Percentiles rank a stretch among this genome's conserved stretches.
Conservation (phyloP, 2,329 filamentous ascomycete species). For the Lasiodiplodia sp. region DNA sequence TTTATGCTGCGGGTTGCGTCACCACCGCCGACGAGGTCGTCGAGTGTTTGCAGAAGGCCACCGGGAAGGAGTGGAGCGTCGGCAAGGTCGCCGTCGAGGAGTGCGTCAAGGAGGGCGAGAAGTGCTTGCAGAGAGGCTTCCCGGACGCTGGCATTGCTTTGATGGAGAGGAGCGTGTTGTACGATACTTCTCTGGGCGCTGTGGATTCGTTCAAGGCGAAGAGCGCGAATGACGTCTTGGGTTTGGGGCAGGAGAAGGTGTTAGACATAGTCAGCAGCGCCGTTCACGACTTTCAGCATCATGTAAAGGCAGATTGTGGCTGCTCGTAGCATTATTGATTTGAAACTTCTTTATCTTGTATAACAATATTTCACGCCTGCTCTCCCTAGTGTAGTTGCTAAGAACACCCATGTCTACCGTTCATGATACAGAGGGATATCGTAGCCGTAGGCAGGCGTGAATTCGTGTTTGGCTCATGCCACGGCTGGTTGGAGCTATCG, state of each 20-base stretch:
- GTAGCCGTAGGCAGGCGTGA: too few species aligned
- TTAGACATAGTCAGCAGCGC: conserved; percentile 41
- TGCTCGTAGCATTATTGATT: conserved; percentile 35
- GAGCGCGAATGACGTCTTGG: conserved; percentile 42
- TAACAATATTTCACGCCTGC: too few species aligned
- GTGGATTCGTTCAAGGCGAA: conserved; percentile 39
- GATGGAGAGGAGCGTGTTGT: conserved; percentile 48
- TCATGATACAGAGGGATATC: too few species aligned
- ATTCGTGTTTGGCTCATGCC: too few species aligned
- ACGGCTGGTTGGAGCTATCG: too few species aligned
- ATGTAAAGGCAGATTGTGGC: conserved; percentile 41
- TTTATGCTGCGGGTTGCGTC: conserved; percentile 44
- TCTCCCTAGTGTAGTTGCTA: too few species aligned
- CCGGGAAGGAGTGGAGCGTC: conserved; percentile 41
- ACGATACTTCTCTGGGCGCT: conserved; percentile 41
- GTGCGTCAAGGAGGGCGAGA: conserved; percentile 43
- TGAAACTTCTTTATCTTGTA: background rate
- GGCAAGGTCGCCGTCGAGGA: conserved; percentile 45
- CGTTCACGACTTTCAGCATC: conserved; percentile 32
- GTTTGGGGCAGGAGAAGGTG: conserved; percentile 42
- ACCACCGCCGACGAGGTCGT: conserved; percentile 46
- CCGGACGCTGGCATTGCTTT: conserved; percentile 50
- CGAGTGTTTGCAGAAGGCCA: conserved; percentile 39
- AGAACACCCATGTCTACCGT: too few species aligned
- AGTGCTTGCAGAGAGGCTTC: conserved; percentile 46